Percentiles rank a stretch among this genome's conserved stretches.
These are phyloP conservation scores for Aspergillus kassunensis DNA, from an alignment of 495 filamentous ascomycete genomes.

Conservation along the genomic window DNA sequence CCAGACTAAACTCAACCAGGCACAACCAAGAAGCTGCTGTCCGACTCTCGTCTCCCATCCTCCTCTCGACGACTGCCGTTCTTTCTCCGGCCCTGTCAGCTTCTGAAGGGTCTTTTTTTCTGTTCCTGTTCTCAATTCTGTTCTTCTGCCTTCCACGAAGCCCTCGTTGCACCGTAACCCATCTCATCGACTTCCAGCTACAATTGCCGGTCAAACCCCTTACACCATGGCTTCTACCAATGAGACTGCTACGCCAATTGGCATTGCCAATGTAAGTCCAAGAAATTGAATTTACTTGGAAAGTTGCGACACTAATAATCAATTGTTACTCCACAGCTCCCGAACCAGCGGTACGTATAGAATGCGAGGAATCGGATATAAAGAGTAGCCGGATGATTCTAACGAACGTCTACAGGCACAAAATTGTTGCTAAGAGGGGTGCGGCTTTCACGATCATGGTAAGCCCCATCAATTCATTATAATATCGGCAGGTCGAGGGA, in stretches of 20 bases:
- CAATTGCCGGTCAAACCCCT: slow-evolving; percentile 23
- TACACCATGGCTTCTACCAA: slow-evolving; percentile 70
- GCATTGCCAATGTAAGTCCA: slow-evolving; percentile 89
- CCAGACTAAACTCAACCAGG: slow-evolving; percentile 17
- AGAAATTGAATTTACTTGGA: neutral
- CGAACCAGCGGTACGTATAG: slow-evolving; percentile 74
- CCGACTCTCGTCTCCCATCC: slow-evolving; percentile 7
- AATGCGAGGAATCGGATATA: neutral
- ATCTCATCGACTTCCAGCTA: slow-evolving; percentile 15
- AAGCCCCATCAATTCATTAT: slow-evolving; percentile 21
- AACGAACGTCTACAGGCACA: slow-evolving; percentile 62
- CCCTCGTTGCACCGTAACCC: slow-evolving; percentile 16
- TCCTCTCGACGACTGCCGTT: slow-evolving; percentile 4
- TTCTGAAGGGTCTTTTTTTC: slow-evolving; percentile 16
- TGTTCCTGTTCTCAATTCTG: neutral
- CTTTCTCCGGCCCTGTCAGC: slow-evolving; percentile 18
- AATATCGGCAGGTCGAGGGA: neutral
- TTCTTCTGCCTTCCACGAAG: neutral
- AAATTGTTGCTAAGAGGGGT: slow-evolving; percentile 98
- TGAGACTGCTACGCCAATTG: slow-evolving; percentile 90
- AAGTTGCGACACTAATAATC: neutral
- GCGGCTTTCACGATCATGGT: slow-evolving; percentile 99
- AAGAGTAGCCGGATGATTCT: slow-evolving; percentile 25
- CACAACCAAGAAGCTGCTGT: slow-evolving; percentile 15
- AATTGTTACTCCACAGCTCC: slow-evolving; percentile 49